Conservation (phyloP, 345 rosid genomes). For the Gossypium longicalyx region DNA sequence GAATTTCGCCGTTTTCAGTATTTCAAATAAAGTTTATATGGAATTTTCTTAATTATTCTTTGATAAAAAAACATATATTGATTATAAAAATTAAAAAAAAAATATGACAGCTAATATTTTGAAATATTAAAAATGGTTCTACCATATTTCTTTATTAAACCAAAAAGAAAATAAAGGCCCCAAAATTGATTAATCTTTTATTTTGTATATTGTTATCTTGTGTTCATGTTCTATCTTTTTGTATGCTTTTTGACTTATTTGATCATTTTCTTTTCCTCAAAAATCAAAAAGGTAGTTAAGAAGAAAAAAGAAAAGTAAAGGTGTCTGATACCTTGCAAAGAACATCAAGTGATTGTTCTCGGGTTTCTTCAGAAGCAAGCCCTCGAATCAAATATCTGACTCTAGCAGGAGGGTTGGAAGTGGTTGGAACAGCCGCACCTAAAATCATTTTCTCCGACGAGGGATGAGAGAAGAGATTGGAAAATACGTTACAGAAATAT, state of each 20-base stretch:
- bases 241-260: not conserved
- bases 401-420: not conserved
- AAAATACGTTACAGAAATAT: not conserved
- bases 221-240: not conserved
- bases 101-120: no score
- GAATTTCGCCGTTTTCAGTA: no score
- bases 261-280: not conserved
- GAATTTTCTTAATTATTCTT: no score
- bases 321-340: conserved; percentile 25
- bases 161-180: no score
- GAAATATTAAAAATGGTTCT: no score
- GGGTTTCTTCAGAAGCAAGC: conserved; percentile 14
- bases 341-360: conserved; percentile 25
- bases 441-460: not conserved
- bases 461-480: not conserved
- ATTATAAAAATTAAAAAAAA: no score
- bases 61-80: no score
- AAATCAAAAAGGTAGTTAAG: not conserved
- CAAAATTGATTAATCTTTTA: no score
- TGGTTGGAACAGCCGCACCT: not conserved
- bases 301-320: not conserved
- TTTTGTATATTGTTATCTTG: not conserved
- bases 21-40: no score
- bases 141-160: no score
- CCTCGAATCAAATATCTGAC: conserved; percentile 25